These are phyloP conservation scores for Glebionis coronaria DNA, from an alignment of 129 eudicot genomes.

Conservation along the genomic window DNA sequence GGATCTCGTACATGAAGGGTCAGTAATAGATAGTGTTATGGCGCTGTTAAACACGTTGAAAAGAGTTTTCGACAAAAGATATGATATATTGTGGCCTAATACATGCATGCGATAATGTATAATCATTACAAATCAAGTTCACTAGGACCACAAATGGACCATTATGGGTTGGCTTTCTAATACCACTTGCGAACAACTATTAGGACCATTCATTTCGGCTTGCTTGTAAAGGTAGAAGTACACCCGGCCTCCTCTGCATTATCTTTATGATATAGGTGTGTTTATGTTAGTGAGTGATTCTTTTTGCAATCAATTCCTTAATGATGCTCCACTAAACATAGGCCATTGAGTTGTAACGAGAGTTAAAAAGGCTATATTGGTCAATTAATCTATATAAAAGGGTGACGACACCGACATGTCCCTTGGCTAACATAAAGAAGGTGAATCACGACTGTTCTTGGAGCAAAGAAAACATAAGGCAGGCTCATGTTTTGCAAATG, in stretches of 20 bases:
- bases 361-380: neutral
- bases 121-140: slow-evolving; percentile 30
- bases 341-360: neutral
- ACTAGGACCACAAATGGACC: slow-evolving; percentile 34
- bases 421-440: too few relatives aligned
- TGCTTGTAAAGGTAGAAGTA: slow-evolving; percentile 35
- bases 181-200: slow-evolving; percentile 35
- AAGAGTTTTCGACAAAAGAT: slow-evolving; percentile 13
- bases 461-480: too few relatives aligned
- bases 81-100: slow-evolving; percentile 26
- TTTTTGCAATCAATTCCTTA: slow-evolving; percentile 21
- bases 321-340: slow-evolving; percentile 31
- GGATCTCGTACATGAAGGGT: neutral
- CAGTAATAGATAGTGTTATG: neutral
- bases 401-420: too few relatives aligned
- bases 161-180: slow-evolving; percentile 29
- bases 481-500: too few relatives aligned
- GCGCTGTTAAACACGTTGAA: slow-evolving; percentile 8
- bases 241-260: slow-evolving; percentile 2
- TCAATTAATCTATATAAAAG: too few relatives aligned
- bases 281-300: slow-evolving; percentile 13
- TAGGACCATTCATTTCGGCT: slow-evolving; percentile 34
- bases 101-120: slow-evolving; percentile 27
- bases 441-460: too few relatives aligned
- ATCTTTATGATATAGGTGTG: slow-evolving; percentile 22